These are phyloP conservation scores for Picea abies DNA, from an alignment of 83 land plant genomes.

Conservation along the genomic window DNA sequence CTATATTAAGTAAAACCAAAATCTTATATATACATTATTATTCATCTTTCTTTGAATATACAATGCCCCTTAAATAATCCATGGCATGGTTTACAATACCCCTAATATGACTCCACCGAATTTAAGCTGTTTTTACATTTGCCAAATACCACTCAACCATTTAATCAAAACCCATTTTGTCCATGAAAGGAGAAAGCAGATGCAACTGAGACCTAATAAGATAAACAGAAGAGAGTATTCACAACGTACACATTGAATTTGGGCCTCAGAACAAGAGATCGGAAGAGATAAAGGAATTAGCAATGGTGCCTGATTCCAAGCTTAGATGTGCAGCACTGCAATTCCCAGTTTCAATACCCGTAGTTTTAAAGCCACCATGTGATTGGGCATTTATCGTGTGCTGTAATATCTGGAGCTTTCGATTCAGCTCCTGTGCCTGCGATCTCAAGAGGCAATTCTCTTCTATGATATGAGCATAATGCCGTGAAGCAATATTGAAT, in stretches of 20 bases:
- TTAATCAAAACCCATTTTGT: too few species aligned
- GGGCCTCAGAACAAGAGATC: slow-evolving; percentile 6
- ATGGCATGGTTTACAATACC: too few species aligned
- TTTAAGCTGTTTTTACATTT: too few species aligned
- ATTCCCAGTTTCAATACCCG: slow-evolving; percentile 13
- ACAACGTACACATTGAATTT: neutral
- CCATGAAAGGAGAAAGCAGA: too few species aligned
- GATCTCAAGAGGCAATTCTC: slow-evolving; percentile 32
- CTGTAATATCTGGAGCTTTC: slow-evolving; percentile 18
- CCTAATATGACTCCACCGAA: too few species aligned
- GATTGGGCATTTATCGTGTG: slow-evolving; percentile 7
- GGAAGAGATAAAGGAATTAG: neutral
- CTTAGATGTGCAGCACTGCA: neutral
- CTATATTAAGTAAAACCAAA: too few species aligned
- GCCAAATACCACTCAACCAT: too few species aligned
- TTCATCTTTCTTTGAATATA: too few species aligned
- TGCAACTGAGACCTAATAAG: too few species aligned
- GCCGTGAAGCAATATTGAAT: slow-evolving; percentile 27
- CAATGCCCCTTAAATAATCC: too few species aligned
- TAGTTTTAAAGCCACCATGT: neutral
- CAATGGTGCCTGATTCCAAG: neutral
- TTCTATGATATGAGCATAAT: slow-evolving; percentile 25
- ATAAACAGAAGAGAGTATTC: too few species aligned
- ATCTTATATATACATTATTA: too few species aligned
- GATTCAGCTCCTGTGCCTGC: slow-evolving; percentile 21